Base-by-base conservation (phyloP, 495 filamentous ascomycete genomes). In the Aspergillus sclerotioniger region DNA sequence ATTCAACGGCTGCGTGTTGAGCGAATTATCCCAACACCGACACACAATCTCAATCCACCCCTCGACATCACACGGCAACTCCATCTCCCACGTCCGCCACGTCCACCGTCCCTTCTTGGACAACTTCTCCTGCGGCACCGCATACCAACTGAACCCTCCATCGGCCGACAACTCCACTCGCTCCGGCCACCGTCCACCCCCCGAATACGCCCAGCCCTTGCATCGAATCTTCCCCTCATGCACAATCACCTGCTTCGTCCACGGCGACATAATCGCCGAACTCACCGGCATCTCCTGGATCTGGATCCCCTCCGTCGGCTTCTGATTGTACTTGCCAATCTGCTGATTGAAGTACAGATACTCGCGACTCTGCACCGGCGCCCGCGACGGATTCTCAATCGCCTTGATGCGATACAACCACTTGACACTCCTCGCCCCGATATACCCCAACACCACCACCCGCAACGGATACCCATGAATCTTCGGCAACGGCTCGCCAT, bases 381-480 rank as follows among this genome's bases (percentile, higher is more conserved):
- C 71, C 0, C 61, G 46, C 8, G 76, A 76, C 19, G 78, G 72
- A 19, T 72, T 68, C 54, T 74, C 64, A 15, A 71, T 69, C 8
- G 73, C 66, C 49, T 71, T 74, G 25, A 79, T 68, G 8, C 68
- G 67, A 31, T 71, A 74, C 1, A 79, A 59, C 76, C 76, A 79
- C 54, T 79, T 79, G 8, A 77, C 75, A 35, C 70, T 69, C 1
- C 67, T 65, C 16, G 69, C 72, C 6, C 71, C 74, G 41, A 89
- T 87, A 55, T 87, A 87, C 0, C 87, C 86, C 46, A 84, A 67
- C 0, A 87, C 84, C 1, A 90, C 77, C 0, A 77, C 78, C 4
- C 87, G 76, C 3, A 90, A 65, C 3, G 87, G 87, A 20, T 72
- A 84, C 3, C 87, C 87, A 58, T 88, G 85, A 59, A 85, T 84